These are phyloP conservation scores for Selenicereus undatus DNA, from an alignment of 148 eudicot genomes.

Conservation along the genomic window DNA sequence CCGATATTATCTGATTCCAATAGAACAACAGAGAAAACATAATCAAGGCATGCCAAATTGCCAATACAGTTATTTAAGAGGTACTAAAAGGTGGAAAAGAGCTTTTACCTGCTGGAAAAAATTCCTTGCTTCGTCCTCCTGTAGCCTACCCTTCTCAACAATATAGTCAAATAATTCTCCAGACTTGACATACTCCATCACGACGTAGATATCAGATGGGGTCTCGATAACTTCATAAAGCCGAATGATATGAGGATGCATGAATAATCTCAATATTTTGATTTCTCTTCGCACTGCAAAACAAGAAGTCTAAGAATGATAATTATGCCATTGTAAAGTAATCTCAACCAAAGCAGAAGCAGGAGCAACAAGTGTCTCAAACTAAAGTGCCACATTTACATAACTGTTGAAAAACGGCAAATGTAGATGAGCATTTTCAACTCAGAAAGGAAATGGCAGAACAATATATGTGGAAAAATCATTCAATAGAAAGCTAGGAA, in stretches of 20 bases:
- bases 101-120: conserved; percentile 80
- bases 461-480: background rate
- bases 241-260: conserved; percentile 96
- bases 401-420: background rate
- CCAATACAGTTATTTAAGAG: background rate
- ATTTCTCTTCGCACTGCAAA: conserved; percentile 88
- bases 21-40: background rate
- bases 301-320: conserved; percentile 4
- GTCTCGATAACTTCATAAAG: conserved; percentile 98
- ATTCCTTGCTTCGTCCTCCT: conserved; percentile 88
- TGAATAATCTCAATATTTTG: conserved; percentile 83
- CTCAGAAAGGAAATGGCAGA: background rate
- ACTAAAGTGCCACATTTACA: background rate
- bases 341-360: background rate
- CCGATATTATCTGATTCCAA: conserved; percentile 77
- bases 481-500: background rate
- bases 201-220: conserved; percentile 75
- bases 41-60: background rate
- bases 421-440: background rate
- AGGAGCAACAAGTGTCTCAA: conserved; percentile 4
- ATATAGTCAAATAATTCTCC: conserved; percentile 96
- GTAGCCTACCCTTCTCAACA: conserved; percentile 88
- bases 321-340: background rate
- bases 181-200: conserved; percentile 93
- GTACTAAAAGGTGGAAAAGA: background rate